Base-by-base conservation (phyloP, 2,329 filamentous ascomycete species). In the Neonectria hederae region DNA sequence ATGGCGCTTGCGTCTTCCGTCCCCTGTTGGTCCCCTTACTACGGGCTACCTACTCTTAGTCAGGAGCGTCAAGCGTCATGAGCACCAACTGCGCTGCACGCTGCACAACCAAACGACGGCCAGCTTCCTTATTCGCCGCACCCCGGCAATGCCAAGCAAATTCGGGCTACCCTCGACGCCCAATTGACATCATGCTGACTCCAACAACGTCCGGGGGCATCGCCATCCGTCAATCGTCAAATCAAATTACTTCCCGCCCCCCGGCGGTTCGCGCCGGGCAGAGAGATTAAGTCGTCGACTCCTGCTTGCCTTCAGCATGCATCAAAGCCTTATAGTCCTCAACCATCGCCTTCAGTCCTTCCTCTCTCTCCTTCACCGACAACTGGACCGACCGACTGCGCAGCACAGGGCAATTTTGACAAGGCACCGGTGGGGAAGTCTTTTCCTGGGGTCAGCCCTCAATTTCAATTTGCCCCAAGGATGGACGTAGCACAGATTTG, bases 101-200 rank as follows among this genome's bases (percentile, higher is more conserved):
- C 30, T 13, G 30, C 30, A 43, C 64, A 57, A 42, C 38, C 38
- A 42, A 42, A 58, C 62, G 62, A 54, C 49, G 51, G 59, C 57
- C 49, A 59, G 57, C 59, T 66, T 68, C 56, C 67, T 68, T 65
- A 69, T 66, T 73, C 69, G 67, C 65, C 57, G n/a, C 8, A 60
- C 57, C 24, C 59, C 58, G 49, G 53, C 42, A 38, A 43, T 55
- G 62, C 67, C 69, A 69, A 70, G 63, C 48, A 17, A 56, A 57
- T 28, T 56, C 38, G 52, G 64, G 68, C 56, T 65, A 63, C 64
- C 43, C 64, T 66, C 65, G 51, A 64, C 65, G 52, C 63, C 65
- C 61, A 60, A 62, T 69, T 73, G 69, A 72, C 65, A 71, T 73
- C 71, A 73, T 68, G 64, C 61, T 70, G 67, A 64, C 63, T 69